Conservation (phyloP, 78 protist genomes). For the Isochrysis galbana region DNA sequence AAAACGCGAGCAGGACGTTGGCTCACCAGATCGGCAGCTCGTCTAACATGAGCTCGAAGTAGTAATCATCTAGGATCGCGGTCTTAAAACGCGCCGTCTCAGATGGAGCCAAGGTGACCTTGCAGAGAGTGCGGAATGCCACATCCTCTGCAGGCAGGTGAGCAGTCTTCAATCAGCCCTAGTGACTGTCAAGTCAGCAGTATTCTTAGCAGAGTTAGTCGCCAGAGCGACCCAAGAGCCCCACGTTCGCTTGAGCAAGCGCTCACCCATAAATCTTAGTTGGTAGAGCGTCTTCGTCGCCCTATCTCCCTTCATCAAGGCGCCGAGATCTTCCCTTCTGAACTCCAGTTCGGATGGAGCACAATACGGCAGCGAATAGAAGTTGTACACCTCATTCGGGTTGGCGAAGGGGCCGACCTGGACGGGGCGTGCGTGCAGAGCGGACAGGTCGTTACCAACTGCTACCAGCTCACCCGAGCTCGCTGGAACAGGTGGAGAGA, state of each 20-base stretch:
- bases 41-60: slow-evolving; percentile 80
- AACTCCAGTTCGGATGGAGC: slow-evolving; percentile 49
- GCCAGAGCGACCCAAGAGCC: too few species aligned
- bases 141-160: too few species aligned
- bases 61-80: slow-evolving; percentile 83
- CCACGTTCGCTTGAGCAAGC: too few species aligned
- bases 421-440: background rate
- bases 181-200: too few species aligned
- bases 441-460: background rate
- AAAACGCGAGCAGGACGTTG: too few species aligned
- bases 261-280: slow-evolving; percentile 22
- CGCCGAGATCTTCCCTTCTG: slow-evolving; percentile 71
- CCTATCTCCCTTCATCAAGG: slow-evolving; percentile 82
- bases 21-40: slow-evolving; percentile 47
- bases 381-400: slow-evolving; percentile 91
- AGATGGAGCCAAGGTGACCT: slow-evolving; percentile 35
- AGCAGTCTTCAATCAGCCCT: too few species aligned
- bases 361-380: slow-evolving; percentile 87
- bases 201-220: too few species aligned
- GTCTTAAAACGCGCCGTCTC: slow-evolving; percentile 65
- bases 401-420: slow-evolving; percentile 92
- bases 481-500: background rate
- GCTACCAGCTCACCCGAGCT: background rate
- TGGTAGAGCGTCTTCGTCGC: slow-evolving; percentile 53
- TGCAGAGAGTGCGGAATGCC: slow-evolving; percentile 67